Evolutionary conservation across 1,284 basidiomycete species (phyloP).

Genomic region (Schizopora paradoxa): DNA sequence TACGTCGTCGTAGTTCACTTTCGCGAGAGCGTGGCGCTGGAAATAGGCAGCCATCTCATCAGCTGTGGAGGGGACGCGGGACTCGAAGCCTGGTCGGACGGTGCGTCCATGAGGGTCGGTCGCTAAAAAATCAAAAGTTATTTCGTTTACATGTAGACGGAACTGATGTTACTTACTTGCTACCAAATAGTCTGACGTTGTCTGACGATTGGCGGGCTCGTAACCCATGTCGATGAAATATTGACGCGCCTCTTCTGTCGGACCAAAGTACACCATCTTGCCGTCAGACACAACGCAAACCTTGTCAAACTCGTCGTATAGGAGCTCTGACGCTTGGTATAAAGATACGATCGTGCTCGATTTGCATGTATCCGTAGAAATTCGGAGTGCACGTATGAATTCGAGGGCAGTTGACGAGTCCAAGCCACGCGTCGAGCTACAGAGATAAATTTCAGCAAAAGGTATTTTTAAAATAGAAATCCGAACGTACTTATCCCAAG

Average conservation of each 20-base stretch:
- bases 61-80: slow-evolving; percentile 4
- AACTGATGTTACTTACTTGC: slow-evolving; percentile 2
- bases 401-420: slow-evolving; percentile 42
- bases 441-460: too few relatives aligned
- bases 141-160: too few relatives aligned
- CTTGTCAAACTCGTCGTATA: slow-evolving; percentile 36
- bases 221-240: slow-evolving; percentile 46
- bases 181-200: slow-evolving; percentile 38
- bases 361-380: slow-evolving; percentile 34
- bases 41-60: slow-evolving; percentile 17
- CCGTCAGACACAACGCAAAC: slow-evolving; percentile 44
- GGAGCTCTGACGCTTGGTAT: slow-evolving; percentile 38
- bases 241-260: slow-evolving; percentile 34
- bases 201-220: slow-evolving; percentile 32
- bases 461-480: too few relatives aligned
- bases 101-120: slow-evolving; percentile 6
- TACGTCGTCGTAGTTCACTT: slow-evolving; percentile 2
- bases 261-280: slow-evolving; percentile 44
- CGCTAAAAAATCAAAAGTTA: background rate
- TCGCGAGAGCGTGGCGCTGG: slow-evolving; percentile 23
- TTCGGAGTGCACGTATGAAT: slow-evolving; percentile 36
- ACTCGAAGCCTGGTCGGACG: background rate
- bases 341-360: slow-evolving; percentile 37
- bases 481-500: too few relatives aligned
- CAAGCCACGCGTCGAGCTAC: slow-evolving; percentile 40